Evolutionary conservation across 257 asterid species (phyloP), one percentile per base, ranked within the genome.

Genomic region (Solanum dulcamara): DNA sequence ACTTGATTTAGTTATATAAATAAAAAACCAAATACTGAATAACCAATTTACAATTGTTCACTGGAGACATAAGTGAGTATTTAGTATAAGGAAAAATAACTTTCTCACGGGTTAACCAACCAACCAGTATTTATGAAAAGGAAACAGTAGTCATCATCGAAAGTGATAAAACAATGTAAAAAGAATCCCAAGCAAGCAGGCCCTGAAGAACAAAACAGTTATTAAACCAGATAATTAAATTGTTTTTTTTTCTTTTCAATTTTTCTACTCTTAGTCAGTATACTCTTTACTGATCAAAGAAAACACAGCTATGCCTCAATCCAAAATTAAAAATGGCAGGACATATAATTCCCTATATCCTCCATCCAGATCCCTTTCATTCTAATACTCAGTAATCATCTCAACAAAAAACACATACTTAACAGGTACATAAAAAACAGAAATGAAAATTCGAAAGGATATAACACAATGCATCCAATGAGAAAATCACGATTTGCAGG

Each of bases 401-500:
- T 17, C 32, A 83, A 11, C 28, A 53, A 64, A 64, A 66, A 64
- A 6, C 22, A 32, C 22, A 68, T 22, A 53, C 32, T 55, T 32
- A 57, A 40, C 59, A 22, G 30, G 53, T 70, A 20, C 44, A 15
- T 17, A 80, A 55, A 83, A 74, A 84, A 35, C 11, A 75, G n/a
- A 86, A 51, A n/a, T 11, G 26, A 79, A 51, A 64, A 35, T 8
- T 7, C 48, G 57, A 88, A 95, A 95, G 99, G 99, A 97, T 97
- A 97, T 97, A 92, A 93, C 12, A 81, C 91, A 84, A 93, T 95
- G 97, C 99, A 95, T 57, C 93, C 93, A 44, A 97, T 89, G 82
- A 97, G 95, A 88, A 93, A 97, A 91, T 94, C 89, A 75, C 90
- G 90, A 82, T 97, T 95, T 35, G 93, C 99, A 0, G 98, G 99